Evolutionary conservation across 1,284 basidiomycete genomes (phyloP), one percentile per base, ranked within the genome.

Genomic region (Cutaneotrichosporon cutaneum): DNA sequence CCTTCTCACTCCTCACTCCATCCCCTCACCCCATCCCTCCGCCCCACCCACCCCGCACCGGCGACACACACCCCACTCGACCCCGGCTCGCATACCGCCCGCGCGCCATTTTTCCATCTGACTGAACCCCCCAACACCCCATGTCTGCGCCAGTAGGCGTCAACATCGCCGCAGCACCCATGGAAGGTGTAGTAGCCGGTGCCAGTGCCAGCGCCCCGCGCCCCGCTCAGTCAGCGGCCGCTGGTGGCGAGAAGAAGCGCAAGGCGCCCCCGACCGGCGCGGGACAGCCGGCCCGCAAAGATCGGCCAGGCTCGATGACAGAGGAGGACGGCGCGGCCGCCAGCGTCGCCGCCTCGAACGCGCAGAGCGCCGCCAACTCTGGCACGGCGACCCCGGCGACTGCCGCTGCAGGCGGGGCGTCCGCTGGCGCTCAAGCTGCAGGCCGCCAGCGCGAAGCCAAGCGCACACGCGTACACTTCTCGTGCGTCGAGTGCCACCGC

Each of bases 401-500:
- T 65, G 65, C 72, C 30, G 72, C 73, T 35, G 71, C 73, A n/a
- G n/a, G n/a, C 61, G 63, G 64, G 0, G 66, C 64, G 11, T 71
- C 71, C 3, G 58, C 61, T 2, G 64, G 47, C 58, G 59, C 36
- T 39, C 62, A 53, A 30, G 55, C 36, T 39, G 63, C 55, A 30
- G 55, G 52, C 35, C 66, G 56, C 33, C 62, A 58, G 33, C 66
- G 61, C 22, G 69, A 72, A 54, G 68, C 65, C 2, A 78, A 80
- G 64, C 67, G 79, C 50, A 80, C 77, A 32, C 63, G 79, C 44
- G 79, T 81, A 2, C 77, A 78, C 62, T 79, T 79, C 61, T 74
- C 72, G 11, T 79, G 79, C 55, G 76, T 78, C 16, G 79, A 80
- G 60, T 80, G 79, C 63, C 77, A 80, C 58, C 67, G 79, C n/a